Conservation (phyloP, 805 yeast genomes). For the Myxozyma neglecta region DNA sequence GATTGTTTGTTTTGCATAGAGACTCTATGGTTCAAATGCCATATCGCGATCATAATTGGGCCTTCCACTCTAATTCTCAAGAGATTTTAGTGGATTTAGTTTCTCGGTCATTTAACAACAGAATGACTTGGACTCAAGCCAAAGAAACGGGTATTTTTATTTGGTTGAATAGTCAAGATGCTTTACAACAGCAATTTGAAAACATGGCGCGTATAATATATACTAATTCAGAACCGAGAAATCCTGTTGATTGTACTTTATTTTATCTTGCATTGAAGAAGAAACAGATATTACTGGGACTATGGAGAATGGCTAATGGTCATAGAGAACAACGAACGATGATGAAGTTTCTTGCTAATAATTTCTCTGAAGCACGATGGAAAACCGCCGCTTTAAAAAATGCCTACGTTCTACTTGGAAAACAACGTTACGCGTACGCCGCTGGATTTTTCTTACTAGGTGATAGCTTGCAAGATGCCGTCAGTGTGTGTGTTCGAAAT, state of each 20-base stretch:
- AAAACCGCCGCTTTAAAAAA: constrained; percentile 84
- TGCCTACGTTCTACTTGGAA: constrained; percentile 85
- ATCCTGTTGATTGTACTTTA: constrained; percentile 73
- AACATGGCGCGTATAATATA: constrained; percentile 72
- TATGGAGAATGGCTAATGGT: constrained; percentile 77
- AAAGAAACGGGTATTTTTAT: constrained; percentile 63
- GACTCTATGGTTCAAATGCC: constrained; percentile 55
- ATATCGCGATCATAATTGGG: constrained; percentile 86
- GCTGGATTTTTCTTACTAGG: constrained; percentile 86
- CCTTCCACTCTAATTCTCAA: constrained; percentile 76
- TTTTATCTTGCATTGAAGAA: constrained; percentile 77
- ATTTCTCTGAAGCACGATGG: constrained; percentile 77
- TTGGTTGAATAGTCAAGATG: constrained; percentile 58
- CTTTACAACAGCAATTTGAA: constrained; percentile 59
- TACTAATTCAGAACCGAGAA: constrained; percentile 52
- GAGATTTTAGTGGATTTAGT: constrained; percentile 59
- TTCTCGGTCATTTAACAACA: constrained; percentile 46
- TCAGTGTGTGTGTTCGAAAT: constrained; percentile 68
- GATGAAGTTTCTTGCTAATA: constrained; percentile 71
- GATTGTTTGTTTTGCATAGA: constrained; percentile 47
- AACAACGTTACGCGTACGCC: constrained; percentile 83
- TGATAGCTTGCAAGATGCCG: constrained; percentile 71
- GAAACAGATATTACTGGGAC: constrained; percentile 70
- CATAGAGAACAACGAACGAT: constrained; percentile 83
- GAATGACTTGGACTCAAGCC: constrained; percentile 62